Evolutionary conservation across 306 rosid species (phyloP), one percentile per base, ranked within the genome.

Genomic region (Ziziphus jujuba): DNA sequence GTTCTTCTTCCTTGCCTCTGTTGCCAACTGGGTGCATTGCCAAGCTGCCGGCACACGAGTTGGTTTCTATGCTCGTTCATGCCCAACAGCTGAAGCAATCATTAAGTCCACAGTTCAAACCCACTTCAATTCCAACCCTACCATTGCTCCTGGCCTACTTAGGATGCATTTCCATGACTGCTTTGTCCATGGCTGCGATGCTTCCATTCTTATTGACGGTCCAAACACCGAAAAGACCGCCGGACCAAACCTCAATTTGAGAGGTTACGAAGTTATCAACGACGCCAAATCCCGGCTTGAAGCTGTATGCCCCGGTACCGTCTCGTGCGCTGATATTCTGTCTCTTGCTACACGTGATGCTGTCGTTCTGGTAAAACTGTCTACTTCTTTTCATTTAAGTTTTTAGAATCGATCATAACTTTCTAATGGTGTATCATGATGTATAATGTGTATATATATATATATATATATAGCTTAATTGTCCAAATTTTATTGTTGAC

Each of bases 241-340:
- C 1, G 0, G 0, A 9, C 82, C 78, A 0, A 80, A 83, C 48
- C 12, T 0, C 0, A 20, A 50, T 25, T 70, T 75, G 17, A 76
- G 40, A 0, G 87, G 85, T 36, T 80, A 35, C 40, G 7, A 44
- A 0, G 84, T 80, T 7, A 81, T 83, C 17, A 67, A 83, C 48
- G 82, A 77, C 50, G 77, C 77, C 24, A 83, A 83, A 77, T 52
- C 87, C 12, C 80, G 82, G 0, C 51, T 83, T 0, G 82, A 83
- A 62, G 77, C 67, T 55, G 85, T 59, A 43, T 83, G 87, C 35
- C 87, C 85, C 0, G 85, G 84, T 0, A 65, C 76, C 1, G 85
- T 83, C 33, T 83, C 87, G 2, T 83, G 87, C 64, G 82, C 87
- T 15, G 87, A 83, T 33, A 79, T 83, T 24, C 56, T 83, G 35